Percentiles rank a stretch among this genome's conserved stretches.
These are phyloP conservation scores for Mallotus nudiflorus DNA, from an alignment of 345 rosid species.

Conservation along the genomic window DNA sequence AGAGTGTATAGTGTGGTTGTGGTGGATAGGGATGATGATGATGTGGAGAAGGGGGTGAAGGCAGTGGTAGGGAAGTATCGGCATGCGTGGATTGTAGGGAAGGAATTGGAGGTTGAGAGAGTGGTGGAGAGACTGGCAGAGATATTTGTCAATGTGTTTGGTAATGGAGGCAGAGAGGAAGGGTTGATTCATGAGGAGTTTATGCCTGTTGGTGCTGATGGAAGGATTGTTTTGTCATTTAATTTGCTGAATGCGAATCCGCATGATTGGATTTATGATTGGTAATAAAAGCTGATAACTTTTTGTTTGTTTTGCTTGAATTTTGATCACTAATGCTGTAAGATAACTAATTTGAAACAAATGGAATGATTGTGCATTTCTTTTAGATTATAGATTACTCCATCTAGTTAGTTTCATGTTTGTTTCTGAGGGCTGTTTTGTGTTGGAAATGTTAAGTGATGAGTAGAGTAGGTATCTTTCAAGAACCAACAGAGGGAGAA, in stretches of 20 bases:
- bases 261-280: conserved; percentile 78
- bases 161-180: conserved; percentile 80
- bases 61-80: conserved; percentile 82
- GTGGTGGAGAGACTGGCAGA: conserved; percentile 56
- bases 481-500: neutral
- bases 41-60: conserved; percentile 34
- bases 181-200: conserved; percentile 74
- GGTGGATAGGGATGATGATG: conserved; percentile 38
- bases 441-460: neutral
- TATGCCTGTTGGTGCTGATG: conserved; percentile 97
- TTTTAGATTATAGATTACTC: neutral
- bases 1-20: conserved; percentile 58
- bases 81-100: conserved; percentile 82
- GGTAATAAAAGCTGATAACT: conserved; percentile 41
- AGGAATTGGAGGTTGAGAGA: conserved; percentile 38
- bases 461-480: neutral
- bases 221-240: conserved; percentile 80
- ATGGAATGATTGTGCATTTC: neutral
- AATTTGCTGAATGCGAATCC: conserved; percentile 87
- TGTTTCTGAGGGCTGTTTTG: neutral
- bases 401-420: neutral
- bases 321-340: neutral
- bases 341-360: too few relatives aligned
- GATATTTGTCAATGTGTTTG: conserved; percentile 69
- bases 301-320: neutral